Conservation (phyloP, 805 yeast genomes). For the Metschnikowia sp. region DNA sequence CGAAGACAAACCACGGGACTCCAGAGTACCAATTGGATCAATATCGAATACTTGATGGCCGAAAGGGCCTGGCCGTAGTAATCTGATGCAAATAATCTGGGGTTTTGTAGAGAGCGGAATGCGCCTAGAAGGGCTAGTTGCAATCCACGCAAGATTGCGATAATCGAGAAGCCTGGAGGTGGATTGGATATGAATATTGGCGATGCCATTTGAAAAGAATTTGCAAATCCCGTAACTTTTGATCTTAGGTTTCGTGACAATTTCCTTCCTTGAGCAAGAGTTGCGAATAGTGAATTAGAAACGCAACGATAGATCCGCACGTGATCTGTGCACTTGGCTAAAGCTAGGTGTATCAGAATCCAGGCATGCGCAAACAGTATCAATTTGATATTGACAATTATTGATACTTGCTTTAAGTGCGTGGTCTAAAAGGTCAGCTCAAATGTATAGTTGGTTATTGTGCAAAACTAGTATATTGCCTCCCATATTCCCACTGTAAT, state of each 20-base stretch:
- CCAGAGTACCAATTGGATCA: constrained; percentile 32
- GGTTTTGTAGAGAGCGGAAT: constrained; percentile 45
- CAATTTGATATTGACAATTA: no score
- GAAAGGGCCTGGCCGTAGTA: constrained; percentile 35
- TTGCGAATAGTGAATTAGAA: background rate
- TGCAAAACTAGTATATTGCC: no score
- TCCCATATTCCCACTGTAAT: no score
- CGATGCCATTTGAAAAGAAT: constrained; percentile 47
- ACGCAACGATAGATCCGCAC: background rate
- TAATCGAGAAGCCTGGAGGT: constrained; percentile 48
- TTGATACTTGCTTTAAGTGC: no score
- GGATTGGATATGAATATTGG: constrained; percentile 58
- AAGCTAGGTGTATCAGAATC: no score
- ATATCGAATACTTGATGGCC: constrained; percentile 36
- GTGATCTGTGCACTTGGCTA: background rate
- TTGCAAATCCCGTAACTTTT: background rate
- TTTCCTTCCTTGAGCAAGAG: background rate
- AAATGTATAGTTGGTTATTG: no score
- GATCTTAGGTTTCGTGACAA: no score
- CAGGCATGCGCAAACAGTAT: no score
- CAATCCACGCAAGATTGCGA: constrained; percentile 50
- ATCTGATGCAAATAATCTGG: constrained; percentile 24
- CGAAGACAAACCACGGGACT: constrained; percentile 19
- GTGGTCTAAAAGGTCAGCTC: no score
- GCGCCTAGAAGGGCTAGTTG: constrained; percentile 52